A percentile compares a stretch with the other conserved stretches of the same genome.
Conservation (phyloP, 192 early-diverging fungal genomes). For the Backusella psychrophila region DNA sequence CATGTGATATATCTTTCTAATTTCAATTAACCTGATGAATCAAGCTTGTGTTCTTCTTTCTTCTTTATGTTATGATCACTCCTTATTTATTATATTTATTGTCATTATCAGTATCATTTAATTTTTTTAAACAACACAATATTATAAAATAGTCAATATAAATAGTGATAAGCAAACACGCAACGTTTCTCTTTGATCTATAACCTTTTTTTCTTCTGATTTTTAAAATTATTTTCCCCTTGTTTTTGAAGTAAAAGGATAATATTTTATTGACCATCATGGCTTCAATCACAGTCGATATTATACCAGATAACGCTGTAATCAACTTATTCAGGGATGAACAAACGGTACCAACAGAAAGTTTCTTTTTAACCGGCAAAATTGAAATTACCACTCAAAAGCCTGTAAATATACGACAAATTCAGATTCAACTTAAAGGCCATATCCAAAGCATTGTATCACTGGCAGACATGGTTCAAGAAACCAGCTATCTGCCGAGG, state of each 20-base stretch:
- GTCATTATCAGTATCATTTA: not conserved
- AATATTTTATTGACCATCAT: not conserved
- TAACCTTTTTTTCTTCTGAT: not conserved
- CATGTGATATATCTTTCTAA: not conserved
- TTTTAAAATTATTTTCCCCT: not conserved
- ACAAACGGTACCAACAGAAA: not conserved
- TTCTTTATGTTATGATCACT: not conserved
- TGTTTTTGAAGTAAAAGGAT: not conserved
- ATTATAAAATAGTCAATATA: not conserved
- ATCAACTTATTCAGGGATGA: constrained; percentile 3
- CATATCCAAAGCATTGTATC: not conserved
- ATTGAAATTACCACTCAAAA: not conserved
- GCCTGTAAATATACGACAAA: not conserved
- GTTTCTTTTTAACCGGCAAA: not conserved
- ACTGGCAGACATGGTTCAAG: not conserved
- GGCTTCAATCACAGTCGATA: not conserved
- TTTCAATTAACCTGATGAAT: not conserved
- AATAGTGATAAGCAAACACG: not conserved
- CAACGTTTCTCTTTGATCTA: not conserved
- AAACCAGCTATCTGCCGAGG: not conserved
- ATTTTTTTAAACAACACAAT: not conserved
- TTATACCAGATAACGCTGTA: not conserved
- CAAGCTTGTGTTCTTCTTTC: not conserved
- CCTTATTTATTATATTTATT: not conserved
- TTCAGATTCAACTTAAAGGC: not conserved